These are phyloP conservation scores for Leccinellum rugosiceps DNA, from an alignment of 768 basidiomycete species.

Conservation along the genomic window DNA sequence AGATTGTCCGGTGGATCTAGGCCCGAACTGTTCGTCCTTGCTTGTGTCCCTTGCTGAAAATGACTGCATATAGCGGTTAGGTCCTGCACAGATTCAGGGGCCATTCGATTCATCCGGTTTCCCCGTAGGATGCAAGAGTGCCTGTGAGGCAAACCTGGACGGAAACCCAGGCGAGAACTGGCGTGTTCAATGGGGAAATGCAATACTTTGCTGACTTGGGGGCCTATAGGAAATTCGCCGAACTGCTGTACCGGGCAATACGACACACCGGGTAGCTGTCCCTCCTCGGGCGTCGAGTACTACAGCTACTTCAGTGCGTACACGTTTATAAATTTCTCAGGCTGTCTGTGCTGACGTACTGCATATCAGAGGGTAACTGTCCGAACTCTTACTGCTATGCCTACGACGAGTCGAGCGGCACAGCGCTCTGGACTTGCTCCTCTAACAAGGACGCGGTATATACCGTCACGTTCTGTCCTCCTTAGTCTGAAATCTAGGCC, in stretches of 20 bases:
- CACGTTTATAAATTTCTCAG: not conserved
- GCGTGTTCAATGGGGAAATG: not conserved
- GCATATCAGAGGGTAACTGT: constrained; percentile 36
- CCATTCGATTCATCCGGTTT: constrained; percentile 52
- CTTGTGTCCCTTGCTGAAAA: not conserved
- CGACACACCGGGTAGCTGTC: constrained; percentile 53
- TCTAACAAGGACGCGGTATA: constrained; percentile 36
- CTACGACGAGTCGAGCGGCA: constrained; percentile 46
- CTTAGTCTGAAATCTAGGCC: constrained; percentile 3
- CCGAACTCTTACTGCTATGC: constrained; percentile 50
- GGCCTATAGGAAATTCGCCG: constrained; percentile 45
- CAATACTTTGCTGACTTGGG: constrained; percentile 4
- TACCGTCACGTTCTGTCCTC: constrained; percentile 46
- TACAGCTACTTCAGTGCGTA: constrained; percentile 47
- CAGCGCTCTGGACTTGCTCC: constrained; percentile 44
- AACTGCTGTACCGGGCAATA: constrained; percentile 64
- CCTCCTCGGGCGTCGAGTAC: constrained; percentile 41
- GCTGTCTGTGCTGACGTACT: too few relatives aligned
- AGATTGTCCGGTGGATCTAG: constrained; percentile 60
- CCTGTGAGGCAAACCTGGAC: constrained; percentile 44
- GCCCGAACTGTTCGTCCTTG: constrained; percentile 45
- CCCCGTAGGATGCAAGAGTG: constrained; percentile 59
- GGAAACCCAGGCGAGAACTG: constrained; percentile 22
- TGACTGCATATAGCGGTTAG: constrained; percentile 25
- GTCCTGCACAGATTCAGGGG: constrained; percentile 46